Base-by-base conservation (phyloP, 345 rosid species). In the Salix arbutifolia region DNA sequence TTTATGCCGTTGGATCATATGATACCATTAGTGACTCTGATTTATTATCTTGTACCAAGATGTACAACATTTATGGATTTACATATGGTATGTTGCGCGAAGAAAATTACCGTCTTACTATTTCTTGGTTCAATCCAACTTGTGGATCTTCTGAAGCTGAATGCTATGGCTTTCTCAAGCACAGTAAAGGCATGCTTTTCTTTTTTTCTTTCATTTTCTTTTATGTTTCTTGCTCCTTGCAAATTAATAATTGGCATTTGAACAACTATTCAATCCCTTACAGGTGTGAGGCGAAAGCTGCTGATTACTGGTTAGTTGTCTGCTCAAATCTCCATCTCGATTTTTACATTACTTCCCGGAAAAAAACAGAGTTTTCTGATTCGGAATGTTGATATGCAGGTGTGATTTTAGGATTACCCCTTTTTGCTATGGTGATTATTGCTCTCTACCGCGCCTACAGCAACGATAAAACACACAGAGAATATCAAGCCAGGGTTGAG, bases 11-110 rank as follows among this genome's bases (percentile, higher is more conserved):
- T 62, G 1, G 0, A 8, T 1, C 42, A 9, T 2, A 0, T 3
- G 0, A 3, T 30, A 4, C 16, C 6, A 26, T 14, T 0, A 38
- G 66, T 62, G 33, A 46, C n/a, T 6, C 14, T 12, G 3, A 11
- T 5, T 62, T 70, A 3, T 8, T 33, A 33, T 60, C 68, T 61
- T 77, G 79, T 62, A 77, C 74, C 50, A 69, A 61, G 79, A 77
- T 77, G 74, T 10, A 31, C 28, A n/a, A 62, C 48, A 18, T 44
- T n/a, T 16, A 13, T 7, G 7, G 28, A 52, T 0, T 70, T 69
- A 21, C 74, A 19, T 0, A 3, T 7, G 0, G 0, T 5, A 31
- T 52, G 48, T 0, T 58, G 2, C 0, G 0, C 0, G 18, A 13
- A 9, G 14, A 21, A 3, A 35, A 37, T 3, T 25, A 60, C 1